phyloP scores from a whole-genome alignment of 805 yeast species.

The Saccharomycopsis sp. region DNA sequence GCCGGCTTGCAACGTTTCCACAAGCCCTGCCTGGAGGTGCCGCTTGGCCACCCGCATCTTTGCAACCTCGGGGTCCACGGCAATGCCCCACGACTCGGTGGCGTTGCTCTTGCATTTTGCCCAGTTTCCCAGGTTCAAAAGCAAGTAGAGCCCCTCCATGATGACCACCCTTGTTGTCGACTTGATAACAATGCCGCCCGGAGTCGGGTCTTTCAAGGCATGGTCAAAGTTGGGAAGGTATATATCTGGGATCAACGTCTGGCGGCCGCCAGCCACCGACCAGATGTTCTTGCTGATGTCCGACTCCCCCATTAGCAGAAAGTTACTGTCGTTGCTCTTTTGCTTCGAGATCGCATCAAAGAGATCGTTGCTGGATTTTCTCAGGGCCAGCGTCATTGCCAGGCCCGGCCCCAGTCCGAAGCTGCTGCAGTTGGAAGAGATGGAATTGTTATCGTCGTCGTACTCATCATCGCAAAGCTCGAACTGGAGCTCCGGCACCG shows the following conservation, averaged over 20 bases:
- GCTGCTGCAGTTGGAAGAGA: not conserved
- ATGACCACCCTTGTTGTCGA: conserved; percentile 46
- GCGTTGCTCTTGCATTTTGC: conserved; percentile 28
- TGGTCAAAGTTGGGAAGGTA: conserved; percentile 70
- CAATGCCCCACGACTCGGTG: conserved; percentile 43
- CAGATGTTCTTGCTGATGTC: not conserved
- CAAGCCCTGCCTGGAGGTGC: conserved; percentile 55
- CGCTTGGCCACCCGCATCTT: conserved; percentile 54
- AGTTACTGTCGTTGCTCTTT: not conserved
- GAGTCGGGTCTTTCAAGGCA: conserved; percentile 60
- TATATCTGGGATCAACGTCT: conserved; percentile 30
- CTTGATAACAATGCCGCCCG: conserved; percentile 38
- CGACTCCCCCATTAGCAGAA: not conserved
- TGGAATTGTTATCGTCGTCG: not conserved
- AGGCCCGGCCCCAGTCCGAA: too few species aligned
- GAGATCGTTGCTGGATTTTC: too few species aligned
- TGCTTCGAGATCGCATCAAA: too few species aligned
- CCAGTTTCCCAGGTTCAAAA: conserved; percentile 57
- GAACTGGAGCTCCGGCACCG: too few species aligned
- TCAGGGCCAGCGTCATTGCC: too few species aligned
- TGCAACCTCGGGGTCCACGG: conserved; percentile 37
- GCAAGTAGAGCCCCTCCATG: conserved; percentile 69
- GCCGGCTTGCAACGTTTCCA: conserved; percentile 40
- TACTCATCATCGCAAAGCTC: conserved; percentile 1
- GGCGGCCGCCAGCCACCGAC: conserved; percentile 4